phyloP scores from a whole-genome alignment of 2,329 filamentous ascomycete genomes.

The Penicillium sp. region DNA sequence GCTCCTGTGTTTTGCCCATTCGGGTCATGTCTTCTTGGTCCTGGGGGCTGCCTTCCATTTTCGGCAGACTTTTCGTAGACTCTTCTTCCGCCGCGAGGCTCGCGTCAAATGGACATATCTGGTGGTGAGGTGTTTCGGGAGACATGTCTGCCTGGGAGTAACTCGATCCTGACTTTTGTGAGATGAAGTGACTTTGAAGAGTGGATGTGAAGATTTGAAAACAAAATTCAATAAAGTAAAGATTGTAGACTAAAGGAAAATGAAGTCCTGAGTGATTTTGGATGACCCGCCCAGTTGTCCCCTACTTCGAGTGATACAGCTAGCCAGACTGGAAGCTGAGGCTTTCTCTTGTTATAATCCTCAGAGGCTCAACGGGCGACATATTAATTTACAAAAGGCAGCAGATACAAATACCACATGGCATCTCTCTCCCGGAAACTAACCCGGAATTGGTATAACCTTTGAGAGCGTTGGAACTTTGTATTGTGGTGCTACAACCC shows the following conservation, averaged over 20 bases:
- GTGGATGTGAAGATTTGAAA: neutral
- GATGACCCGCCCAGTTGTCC: neutral
- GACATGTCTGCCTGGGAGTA: neutral
- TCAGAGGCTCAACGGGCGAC: neutral
- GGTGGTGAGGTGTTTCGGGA: neutral
- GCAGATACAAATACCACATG: neutral
- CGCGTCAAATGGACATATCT: neutral
- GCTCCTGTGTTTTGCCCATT: slow-evolving; percentile 33
- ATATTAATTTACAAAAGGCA: neutral
- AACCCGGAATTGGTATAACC: neutral
- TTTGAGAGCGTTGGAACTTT: neutral
- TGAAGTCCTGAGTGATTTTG: neutral
- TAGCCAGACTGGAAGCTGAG: neutral
- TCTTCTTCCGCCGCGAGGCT: slow-evolving; percentile 7
- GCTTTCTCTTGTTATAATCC: neutral
- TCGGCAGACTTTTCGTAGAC: neutral
- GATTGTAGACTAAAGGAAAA: neutral
- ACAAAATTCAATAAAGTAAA: neutral
- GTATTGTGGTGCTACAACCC: no score
- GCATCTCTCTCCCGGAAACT: neutral
- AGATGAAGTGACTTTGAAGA: neutral
- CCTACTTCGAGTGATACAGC: neutral
- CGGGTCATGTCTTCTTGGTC: slow-evolving; percentile 33
- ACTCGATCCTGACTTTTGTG: no score
- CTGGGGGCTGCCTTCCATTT: slow-evolving; percentile 15